Base-by-base conservation (phyloP, 2,329 filamentous ascomycete genomes). In the Ophiostoma quercus region DNA sequence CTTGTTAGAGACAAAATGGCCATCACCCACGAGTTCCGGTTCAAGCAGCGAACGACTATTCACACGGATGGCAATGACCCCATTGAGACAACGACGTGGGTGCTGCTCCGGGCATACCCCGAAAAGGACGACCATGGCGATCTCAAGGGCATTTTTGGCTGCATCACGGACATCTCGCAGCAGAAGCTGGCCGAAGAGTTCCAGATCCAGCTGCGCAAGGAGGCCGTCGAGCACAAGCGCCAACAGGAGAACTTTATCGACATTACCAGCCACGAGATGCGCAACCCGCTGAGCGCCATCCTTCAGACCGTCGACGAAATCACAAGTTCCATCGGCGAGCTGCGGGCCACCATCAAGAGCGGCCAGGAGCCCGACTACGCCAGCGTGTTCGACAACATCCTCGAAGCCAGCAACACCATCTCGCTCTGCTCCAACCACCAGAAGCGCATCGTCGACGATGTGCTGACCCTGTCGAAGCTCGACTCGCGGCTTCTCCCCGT, bases 111-210 rank as follows among this genome's bases (percentile, higher is more conserved):
- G 69, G 90, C 90, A 0, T 92, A 90, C 74, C 90, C 90, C 0
- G 90, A 94, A 74, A 89, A 85, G 75, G 84, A 89, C 72, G 79
- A 82, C 1, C n/a, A n/a, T 37, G 90, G 89, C 3, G 80, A 82
- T 37, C 82, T 93, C 68, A 92, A 92, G 79, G 87, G 88, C 72
- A 89, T 93, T 2, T 93, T 94, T 74, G 91, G 90, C 68, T 91
- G 88, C 75, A 89, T 96, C 68, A 94, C 92, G 0, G 92, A 96
- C 75, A 96, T 96, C 73, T 92, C 90, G 22, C 87, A 90, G 69
- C 91, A 95, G 77, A 96, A 96, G 77, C 90, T 89, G 83, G 92
- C 92, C 0, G 92, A 96, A 78, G 88, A 89, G 66, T 87, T 92
- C 43, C 91, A 96, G 77, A 92, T 86, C 74, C 85, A 88, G 63